Conservation (phyloP, 768 basidiomycete species). For the Sporobolomyces roseus region DNA sequence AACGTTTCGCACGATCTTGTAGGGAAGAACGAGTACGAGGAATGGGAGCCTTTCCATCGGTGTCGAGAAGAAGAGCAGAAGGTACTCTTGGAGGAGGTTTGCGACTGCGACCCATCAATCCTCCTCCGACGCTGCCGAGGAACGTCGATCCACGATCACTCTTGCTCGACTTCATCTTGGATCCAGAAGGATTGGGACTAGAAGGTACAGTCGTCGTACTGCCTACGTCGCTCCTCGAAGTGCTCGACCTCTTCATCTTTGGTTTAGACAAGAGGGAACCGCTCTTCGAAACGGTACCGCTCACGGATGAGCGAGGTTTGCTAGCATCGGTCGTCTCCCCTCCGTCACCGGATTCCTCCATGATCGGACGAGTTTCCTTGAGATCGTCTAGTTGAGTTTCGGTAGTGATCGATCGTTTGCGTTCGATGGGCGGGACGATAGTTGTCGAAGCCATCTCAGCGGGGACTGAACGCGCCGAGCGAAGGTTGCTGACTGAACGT, state of each 20-base stretch:
- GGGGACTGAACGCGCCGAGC: constrained; percentile 7
- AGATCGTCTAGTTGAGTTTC: constrained; percentile 1
- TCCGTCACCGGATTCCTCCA: not conserved
- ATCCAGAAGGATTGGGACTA: not conserved
- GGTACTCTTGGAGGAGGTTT: constrained; percentile 39
- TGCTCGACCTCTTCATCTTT: constrained; percentile 17
- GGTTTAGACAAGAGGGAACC: not conserved
- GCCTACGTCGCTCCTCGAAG: constrained; percentile 15
- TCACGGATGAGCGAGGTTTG: not conserved
- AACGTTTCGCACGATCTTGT: constrained; percentile 35
- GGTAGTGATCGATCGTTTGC: constrained; percentile 17
- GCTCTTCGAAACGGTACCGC: not conserved
- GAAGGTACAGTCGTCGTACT: constrained; percentile 17
- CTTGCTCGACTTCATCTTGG: constrained; percentile 23
- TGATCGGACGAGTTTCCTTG: not conserved
- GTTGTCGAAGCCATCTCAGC: constrained; percentile 10
- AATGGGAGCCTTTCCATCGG: constrained; percentile 11
- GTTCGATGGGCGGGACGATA: not conserved
- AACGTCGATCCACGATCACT: constrained; percentile 9
- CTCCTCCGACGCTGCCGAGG: constrained; percentile 20
- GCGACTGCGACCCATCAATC: constrained; percentile 14
- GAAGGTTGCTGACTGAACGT: constrained; percentile 21
- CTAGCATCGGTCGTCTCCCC: constrained; percentile 9
- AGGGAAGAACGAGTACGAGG: constrained; percentile 10
- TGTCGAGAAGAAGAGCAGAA: constrained; percentile 29